Base-by-base conservation (phyloP, 371 early-diverging fungal species). In the Mucor piriformis region DNA sequence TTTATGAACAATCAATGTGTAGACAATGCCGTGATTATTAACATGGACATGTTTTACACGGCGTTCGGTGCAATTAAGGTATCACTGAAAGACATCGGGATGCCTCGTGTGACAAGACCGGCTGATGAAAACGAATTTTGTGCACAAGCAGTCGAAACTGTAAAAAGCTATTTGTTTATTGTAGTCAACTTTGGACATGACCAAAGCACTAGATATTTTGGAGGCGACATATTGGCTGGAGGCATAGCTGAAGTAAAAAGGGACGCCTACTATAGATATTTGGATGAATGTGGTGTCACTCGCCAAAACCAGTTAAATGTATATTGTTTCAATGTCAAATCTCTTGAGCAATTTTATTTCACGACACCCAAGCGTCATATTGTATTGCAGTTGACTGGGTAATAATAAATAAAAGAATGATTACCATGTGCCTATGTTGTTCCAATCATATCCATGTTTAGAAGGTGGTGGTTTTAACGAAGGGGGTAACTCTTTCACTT, bases 391-490 rank as follows among this genome's bases (percentile, higher is more conserved):
- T n/a, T n/a, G n/a, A 2, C 7, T 46, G 20, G 23, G 3, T 6
- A 37, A 37, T 15, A 37, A 37, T 11, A 37, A 37, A 37, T 37
- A n/a, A n/a, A n/a, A n/a, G n/a, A n/a, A n/a, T n/a, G n/a, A n/a
- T 4, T 46, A 63, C 77, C 77, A 77, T 11, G 35, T 46, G 18
- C 66, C 72, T 11, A 59, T 35, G 23, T 67, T 21, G 8, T 47
- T 50, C 74, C 74, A 73, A 29, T 69, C 58, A 51, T 73, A 71
- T 3, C 61, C 72, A 43, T 65, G 29, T 54, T 59, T 61, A 12
- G 54, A 20, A 3, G 72, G 66, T 7, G 79, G 79, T 10, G 79
- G 79, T 48, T 63, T 63, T 20, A 79, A 52, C 5, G 79, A 79
- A 53, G 69, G 69, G 3, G 76, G 74, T 5, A 79, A 47, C n/a